Evolutionary conservation across 164 flowering plant genomes (phyloP).

Genomic region (Euptelea pleiosperma): DNA sequence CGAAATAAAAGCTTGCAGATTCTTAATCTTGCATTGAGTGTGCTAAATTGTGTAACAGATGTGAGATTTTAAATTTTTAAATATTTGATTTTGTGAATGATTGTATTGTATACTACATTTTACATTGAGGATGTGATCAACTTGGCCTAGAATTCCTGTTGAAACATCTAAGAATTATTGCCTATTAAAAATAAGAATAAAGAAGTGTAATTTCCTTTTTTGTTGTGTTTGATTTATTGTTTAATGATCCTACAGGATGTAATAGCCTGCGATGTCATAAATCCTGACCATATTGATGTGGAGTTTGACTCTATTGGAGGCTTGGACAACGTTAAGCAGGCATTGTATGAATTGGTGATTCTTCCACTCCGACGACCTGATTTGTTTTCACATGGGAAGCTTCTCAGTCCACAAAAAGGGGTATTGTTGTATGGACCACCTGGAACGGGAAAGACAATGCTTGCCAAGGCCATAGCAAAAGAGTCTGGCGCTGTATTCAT

Average conservation of each 20-base stretch:
- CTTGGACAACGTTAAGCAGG: constrained; percentile 54
- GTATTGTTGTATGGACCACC: constrained; percentile 73
- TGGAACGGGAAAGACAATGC: constrained; percentile 81
- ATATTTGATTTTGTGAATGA: no score
- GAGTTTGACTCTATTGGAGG: constrained; percentile 70
- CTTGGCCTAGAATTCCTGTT: no score
- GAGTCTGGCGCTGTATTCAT: constrained; percentile 78
- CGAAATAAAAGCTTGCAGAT: no score
- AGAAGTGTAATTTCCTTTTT: background rate
- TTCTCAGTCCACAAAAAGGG: constrained; percentile 69
- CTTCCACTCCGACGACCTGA: constrained; percentile 68
- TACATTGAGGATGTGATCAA: no score
- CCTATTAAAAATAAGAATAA: background rate
- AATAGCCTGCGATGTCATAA: constrained; percentile 67
- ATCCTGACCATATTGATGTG: constrained; percentile 62
- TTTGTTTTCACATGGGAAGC: constrained; percentile 60
- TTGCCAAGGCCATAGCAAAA: constrained; percentile 78
- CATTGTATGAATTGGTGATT: constrained; percentile 59
- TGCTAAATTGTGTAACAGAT: no score
- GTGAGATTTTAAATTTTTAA: no score
- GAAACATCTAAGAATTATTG: background rate
- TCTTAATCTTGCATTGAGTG: no score
- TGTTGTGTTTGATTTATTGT: background rate
- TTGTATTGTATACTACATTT: no score
- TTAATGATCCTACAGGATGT: constrained; percentile 44